Base-by-base conservation (phyloP, 2,329 filamentous ascomycete genomes). In the Trichoderma sp. region DNA sequence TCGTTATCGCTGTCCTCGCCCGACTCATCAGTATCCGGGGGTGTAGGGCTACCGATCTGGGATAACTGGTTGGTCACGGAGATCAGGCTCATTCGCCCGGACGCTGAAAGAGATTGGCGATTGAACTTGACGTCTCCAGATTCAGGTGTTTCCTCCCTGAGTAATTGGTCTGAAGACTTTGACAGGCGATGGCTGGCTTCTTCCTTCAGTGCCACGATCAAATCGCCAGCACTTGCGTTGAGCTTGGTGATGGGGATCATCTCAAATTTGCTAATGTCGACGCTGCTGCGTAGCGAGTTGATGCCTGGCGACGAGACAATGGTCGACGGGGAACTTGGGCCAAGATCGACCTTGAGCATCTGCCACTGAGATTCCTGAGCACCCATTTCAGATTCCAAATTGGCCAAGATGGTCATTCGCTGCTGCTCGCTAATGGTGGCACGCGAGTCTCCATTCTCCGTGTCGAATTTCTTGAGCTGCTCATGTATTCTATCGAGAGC, bases 341-440 rank as follows among this genome's bases (percentile, higher is more conserved):
- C 83, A 56, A 91, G 80, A 50, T 88, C 86, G 31, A 87, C 83
- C 75, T 90, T 89, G 83, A 92, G 87, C 67, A 87, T 83, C 74
- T 89, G 87, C 91, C 91, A 93, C 77, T 89, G 87, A 72, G 85
- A 86, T 79, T 91, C 89, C 79, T 93, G 89, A 77, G 86, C 81
- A 0, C 88, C 89, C 87, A 93, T 90, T 81, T 93, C 91, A 76
- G 84, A 85, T 79, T 93, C 91, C 1, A 93, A 83, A 76, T 90
- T 88, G 38, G 89, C 87, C 2, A 93, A 83, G 3, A 92, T 84
- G 41, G 85, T 86, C 75, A 89, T 82, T 33, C 86, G 84, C 73
- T 85, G 84, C 16, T 84, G 83, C 33, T 86, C 82, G 77, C 82
- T 86, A 71, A 83, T 84, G 8, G 80, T 80, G 45, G 62, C 75